Base-by-base conservation (phyloP, 1,284 basidiomycete genomes). In the Apiotrichum gamsii region DNA sequence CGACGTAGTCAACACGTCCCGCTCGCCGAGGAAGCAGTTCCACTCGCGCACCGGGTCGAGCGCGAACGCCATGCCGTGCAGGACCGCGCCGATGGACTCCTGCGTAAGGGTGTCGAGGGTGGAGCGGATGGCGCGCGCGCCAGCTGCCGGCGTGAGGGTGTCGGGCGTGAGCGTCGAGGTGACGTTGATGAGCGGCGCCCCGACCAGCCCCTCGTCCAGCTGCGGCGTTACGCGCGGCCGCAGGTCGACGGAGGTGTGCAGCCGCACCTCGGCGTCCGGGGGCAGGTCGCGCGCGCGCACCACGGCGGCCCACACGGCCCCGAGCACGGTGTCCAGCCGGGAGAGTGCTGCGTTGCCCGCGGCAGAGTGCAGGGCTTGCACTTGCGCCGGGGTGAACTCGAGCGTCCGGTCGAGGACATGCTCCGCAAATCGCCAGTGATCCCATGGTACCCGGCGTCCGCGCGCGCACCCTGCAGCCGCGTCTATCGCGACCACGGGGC, bases 291-390 rank as follows among this genome's bases (percentile, higher is more conserved):
- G 67, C 8, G 74, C 74, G 39, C 70, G 69, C 37, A 72, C 65
- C 39, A 75, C 59, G 28, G 68, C 56, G 1, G 54, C 45, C 75
- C 75, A 77, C 8, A 77, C 41, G 54, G 74, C 71, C 3, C 73
- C 73, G 14, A 74, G 64, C 21, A 77, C 62, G 2, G 74, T 69
- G 54, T 77, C 75, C 21, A 76, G 65, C 46, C 70, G 68, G 51
- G 74, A 19, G 60, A 38, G 56, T 69, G 72, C 38, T 75, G 72
- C 16, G 52, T 39, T 24, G 15, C 9, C 8, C 9, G 19, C 30
- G 13, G 18, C 31, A 19, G 19, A 14, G n/a, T 43, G 34, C 19
- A 15, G n/a, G n/a, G 30, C 18, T 5, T 67, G 48, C 8, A 76
- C 49, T 43, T 75, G 71, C 3, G 48, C 41, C 1, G 64, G 50